These are phyloP conservation scores for Erysiphe pulchra DNA, from an alignment of 2,329 filamentous ascomycete species.

Conservation along the genomic window DNA sequence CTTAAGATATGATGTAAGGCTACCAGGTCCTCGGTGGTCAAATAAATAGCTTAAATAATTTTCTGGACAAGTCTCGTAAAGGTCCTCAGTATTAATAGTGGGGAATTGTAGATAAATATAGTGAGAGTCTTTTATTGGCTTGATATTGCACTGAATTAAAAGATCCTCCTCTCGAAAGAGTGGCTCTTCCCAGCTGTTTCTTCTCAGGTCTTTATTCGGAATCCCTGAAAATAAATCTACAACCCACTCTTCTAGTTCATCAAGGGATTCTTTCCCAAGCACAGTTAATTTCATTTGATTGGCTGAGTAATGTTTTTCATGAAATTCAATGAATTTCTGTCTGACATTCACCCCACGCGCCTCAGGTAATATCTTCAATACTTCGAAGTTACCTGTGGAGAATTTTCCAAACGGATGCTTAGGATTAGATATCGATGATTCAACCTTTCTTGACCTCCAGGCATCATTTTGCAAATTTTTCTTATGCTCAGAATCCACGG, in stretches of 20 bases:
- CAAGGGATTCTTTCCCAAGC: conserved; percentile 37
- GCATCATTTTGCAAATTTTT: conserved; percentile 52
- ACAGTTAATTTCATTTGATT: conserved; percentile 53
- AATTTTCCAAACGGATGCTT: conserved; percentile 49
- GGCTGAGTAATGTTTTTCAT: conserved; percentile 45
- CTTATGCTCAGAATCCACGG: conserved; percentile 58
- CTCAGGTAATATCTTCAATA: conserved; percentile 41
- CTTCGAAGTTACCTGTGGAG: conserved; percentile 46
- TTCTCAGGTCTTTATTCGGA: conserved; percentile 37
- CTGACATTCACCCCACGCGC: conserved; percentile 41
- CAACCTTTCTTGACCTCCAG: conserved; percentile 45
- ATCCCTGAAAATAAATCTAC: conserved; percentile 41
- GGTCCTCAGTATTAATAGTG: conserved; percentile 40
- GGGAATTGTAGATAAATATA: conserved; percentile 41
- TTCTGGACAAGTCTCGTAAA: conserved; percentile 41
- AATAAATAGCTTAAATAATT: conserved; percentile 48
- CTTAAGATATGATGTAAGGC: conserved; percentile 46
- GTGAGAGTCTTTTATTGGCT: conserved; percentile 45
- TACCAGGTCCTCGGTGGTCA: conserved; percentile 50
- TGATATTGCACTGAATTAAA: conserved; percentile 39
- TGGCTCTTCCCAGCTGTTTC: conserved; percentile 39
- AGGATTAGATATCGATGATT: conserved; percentile 42
- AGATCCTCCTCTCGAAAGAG: conserved; percentile 34
- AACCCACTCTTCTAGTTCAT: conserved; percentile 42
- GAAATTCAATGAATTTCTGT: conserved; percentile 48